Evolutionary conservation across 2,329 filamentous ascomycete genomes (phyloP).

Genomic region (Sarocladiaceae sp.): DNA sequence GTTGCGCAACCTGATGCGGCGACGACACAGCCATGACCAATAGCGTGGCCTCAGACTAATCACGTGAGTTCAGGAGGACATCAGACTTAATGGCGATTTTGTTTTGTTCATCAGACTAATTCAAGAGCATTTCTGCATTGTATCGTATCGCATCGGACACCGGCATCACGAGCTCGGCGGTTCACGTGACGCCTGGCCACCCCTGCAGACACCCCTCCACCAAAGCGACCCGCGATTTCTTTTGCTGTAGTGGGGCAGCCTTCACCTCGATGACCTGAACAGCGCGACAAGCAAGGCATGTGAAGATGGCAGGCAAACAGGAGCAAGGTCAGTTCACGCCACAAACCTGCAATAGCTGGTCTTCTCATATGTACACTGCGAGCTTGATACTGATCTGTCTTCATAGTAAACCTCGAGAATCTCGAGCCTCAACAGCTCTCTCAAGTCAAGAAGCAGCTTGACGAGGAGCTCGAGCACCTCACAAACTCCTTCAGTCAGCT

Average conservation of each 20-base stretch:
- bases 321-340: conserved; percentile 23
- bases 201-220: neutral
- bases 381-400: neutral
- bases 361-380: neutral
- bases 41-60: no score
- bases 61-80: no score
- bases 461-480: conserved; percentile 92
- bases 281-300: conserved; percentile 15
- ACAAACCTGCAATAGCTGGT: neutral
- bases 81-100: no score
- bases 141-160: no score
- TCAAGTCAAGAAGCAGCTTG: conserved; percentile 91
- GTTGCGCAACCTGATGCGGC: no score
- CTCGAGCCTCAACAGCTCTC: conserved; percentile 83
- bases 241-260: conserved; percentile 6
- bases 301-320: conserved; percentile 26
- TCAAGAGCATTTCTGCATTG: no score
- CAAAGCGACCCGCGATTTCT: conserved; percentile 4
- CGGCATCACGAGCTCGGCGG: neutral
- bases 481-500: conserved; percentile 87
- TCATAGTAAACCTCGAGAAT: conserved; percentile 60
- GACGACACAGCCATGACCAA: no score
- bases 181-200: neutral
- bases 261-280: neutral
- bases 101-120: no score